Base-by-base conservation (phyloP, 768 basidiomycete genomes). In the Strobilomyces echinocephalus region DNA sequence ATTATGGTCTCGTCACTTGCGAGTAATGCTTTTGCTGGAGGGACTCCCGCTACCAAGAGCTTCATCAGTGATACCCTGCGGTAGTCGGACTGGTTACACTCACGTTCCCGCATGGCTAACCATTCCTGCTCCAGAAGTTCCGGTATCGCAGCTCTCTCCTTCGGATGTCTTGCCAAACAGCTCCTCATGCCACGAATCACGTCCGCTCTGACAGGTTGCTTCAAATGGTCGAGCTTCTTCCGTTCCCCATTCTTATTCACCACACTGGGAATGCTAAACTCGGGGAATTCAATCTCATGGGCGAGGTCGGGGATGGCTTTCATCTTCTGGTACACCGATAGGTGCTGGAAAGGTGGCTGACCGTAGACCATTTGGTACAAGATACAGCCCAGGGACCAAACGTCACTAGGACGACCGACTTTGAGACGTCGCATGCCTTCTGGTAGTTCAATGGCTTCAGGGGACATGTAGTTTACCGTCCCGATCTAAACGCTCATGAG, bases 341-440 rank as follows among this genome's bases (percentile, higher is more conserved):
- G 79, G 58, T 88, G 84, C 36, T 89, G 84, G 76, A 98, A 99
- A 2, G 95, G 95, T 1, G 93, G 88, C 18, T 84, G 82, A 16
- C 95, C 93, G 63, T 98, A 98, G 11, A 97, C 81, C 93, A 99
- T 97, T 66, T 99, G 95, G 72, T 99, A 97, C 31, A 98, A 77
- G 64, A 99, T 99, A 70, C 93, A 95, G 2, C 95, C 95, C 2
- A 99, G 76, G 3, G 94, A 97, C 95, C 95, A 99, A 39, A 99
- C 91, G 68, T 99, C 95, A 49, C 90, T 93, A 0, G 94, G 85
- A 21, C 95, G 87, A 4, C 95, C 97, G 49, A 98, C 93, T 76
- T 95, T 97, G 53, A 95, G 81, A 24, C 91, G 81, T 12, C 88
- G 81, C 84, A 85, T 89, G 40, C 87, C 91, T 52, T 89, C 91